Evolutionary conservation across 1,284 basidiomycete genomes (phyloP).

Genomic region (Melampsora allii-populina): DNA sequence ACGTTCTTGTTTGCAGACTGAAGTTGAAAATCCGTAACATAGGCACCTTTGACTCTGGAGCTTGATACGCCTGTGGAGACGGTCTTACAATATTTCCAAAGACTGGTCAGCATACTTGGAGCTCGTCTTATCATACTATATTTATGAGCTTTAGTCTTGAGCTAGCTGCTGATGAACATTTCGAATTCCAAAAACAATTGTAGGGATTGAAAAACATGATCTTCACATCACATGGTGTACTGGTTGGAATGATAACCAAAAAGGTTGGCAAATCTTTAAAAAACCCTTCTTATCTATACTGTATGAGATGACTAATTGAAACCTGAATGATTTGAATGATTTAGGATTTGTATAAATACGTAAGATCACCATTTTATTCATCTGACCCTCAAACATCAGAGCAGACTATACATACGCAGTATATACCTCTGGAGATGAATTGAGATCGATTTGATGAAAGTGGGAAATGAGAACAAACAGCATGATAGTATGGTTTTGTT

Average conservation of each 20-base stretch:
- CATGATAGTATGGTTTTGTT: too few relatives aligned
- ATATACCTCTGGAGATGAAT: background rate
- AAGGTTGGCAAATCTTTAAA: constrained; percentile 51
- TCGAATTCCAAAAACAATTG: background rate
- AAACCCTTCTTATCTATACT: background rate
- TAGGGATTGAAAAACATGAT: constrained; percentile 67
- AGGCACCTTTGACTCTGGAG: constrained; percentile 62
- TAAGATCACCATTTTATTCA: constrained; percentile 25
- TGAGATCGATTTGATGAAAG: background rate
- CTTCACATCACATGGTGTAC: constrained; percentile 62
- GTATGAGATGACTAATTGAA: background rate
- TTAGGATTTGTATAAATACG: constrained; percentile 31
- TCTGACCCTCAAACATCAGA: constrained; percentile 1
- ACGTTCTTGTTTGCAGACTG: constrained; percentile 47
- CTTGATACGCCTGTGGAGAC: constrained; percentile 66
- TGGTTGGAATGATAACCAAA: constrained; percentile 67
- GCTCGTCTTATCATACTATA: constrained; percentile 6
- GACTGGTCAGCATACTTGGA: constrained; percentile 57
- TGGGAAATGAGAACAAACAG: too few relatives aligned
- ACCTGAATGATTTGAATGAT: background rate
- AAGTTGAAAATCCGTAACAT: constrained; percentile 60
- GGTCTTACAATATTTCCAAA: constrained; percentile 69
- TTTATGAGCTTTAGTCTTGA: constrained; percentile 9
- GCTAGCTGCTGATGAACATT: background rate
- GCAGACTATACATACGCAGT: background rate